Conservation (phyloP, 139 green algal species). For the Volvox africanus region DNA sequence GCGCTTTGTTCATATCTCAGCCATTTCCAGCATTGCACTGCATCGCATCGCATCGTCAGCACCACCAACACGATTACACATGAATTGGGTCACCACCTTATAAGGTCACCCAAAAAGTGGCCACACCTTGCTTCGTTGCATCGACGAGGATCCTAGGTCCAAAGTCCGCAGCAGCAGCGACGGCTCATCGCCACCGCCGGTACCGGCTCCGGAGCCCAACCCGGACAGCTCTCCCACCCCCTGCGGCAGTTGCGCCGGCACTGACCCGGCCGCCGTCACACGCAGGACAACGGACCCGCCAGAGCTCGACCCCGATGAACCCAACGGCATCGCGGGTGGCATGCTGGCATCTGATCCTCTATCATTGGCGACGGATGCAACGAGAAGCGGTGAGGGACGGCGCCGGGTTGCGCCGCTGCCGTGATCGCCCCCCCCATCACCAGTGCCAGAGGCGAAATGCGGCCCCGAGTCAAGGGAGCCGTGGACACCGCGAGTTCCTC, state of each 20-base stretch:
- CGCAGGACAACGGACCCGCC: neutral
- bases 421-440: neutral
- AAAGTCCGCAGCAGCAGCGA: slow-evolving; percentile 1
- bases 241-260: neutral
- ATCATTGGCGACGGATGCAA: neutral
- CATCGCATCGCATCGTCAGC: too few species aligned
- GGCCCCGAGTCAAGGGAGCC: neutral
- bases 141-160: neutral
- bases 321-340: neutral
- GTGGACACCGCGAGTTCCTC: neutral
- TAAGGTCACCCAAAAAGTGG: too few species aligned
- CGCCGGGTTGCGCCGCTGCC: neutral
- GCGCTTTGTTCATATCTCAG: too few species aligned
- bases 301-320: neutral
- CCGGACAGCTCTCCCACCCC: neutral
- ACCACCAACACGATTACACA: too few species aligned
- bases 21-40: too few species aligned
- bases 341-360: neutral
- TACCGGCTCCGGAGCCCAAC: neutral
- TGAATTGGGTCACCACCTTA: too few species aligned
- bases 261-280: neutral
- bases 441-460: neutral
- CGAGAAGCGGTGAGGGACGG: neutral
- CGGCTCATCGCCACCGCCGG: neutral
- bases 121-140: slow-evolving; percentile 18